phyloP scores from a whole-genome alignment of 768 basidiomycete genomes.

The Filobasidium floriforme region DNA sequence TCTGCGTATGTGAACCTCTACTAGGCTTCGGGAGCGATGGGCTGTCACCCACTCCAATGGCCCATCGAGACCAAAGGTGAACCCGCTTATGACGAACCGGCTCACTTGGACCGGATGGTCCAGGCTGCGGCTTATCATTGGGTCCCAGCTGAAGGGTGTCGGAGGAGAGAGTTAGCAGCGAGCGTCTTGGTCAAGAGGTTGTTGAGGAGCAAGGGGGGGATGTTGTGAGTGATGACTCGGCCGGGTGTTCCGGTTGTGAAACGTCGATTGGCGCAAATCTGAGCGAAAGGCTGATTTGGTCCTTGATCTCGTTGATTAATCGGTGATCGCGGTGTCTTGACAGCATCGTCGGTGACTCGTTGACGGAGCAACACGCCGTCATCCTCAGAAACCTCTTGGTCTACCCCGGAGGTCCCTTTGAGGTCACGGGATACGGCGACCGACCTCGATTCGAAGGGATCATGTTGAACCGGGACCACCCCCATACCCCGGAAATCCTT shows the following conservation, averaged over 20 bases:
- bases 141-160: background rate
- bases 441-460: conserved; percentile 10
- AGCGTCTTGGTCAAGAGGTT: conserved; percentile 18
- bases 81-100: conserved; percentile 1
- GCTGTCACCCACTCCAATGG: conserved; percentile 14
- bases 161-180: conserved; percentile 1
- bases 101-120: conserved; percentile 12
- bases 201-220: conserved; percentile 15
- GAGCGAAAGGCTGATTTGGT: background rate
- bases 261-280: background rate
- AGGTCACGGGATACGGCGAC: background rate
- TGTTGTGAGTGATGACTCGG: conserved; percentile 23
- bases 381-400: conserved; percentile 9
- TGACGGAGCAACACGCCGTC: conserved; percentile 16
- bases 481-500: conserved; percentile 1
- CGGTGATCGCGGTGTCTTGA: background rate
- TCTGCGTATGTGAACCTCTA: background rate
- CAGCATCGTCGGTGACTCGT: conserved; percentile 21
- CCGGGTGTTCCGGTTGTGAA: no score
- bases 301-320: no score
- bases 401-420: background rate
- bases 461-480: conserved; percentile 11
- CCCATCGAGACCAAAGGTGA: conserved; percentile 7
- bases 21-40: conserved; percentile 8
- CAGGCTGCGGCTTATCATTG: conserved; percentile 5